These are phyloP conservation scores for Pseudotulostoma volvatum DNA, from an alignment of 495 filamentous ascomycete genomes.

Conservation along the genomic window DNA sequence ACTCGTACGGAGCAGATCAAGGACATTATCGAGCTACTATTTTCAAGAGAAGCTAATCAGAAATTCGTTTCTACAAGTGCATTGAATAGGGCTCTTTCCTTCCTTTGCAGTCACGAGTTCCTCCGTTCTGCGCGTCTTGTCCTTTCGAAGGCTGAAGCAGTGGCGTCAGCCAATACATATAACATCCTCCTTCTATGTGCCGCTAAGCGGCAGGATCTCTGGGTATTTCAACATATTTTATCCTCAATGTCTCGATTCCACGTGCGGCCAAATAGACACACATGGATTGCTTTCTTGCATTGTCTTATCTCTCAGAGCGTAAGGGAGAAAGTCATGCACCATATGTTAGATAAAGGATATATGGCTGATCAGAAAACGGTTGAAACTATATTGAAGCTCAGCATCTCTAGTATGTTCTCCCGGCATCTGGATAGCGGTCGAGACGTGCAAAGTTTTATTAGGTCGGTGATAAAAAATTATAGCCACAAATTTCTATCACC, in stretches of 20 bases:
- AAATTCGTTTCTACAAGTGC: constrained; percentile 23
- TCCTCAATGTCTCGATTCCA: constrained; percentile 17
- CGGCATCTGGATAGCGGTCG: constrained; percentile 20
- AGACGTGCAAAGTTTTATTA: constrained; percentile 20
- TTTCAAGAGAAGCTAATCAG: constrained; percentile 9
- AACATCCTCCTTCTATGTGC: constrained; percentile 27
- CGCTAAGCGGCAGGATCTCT: constrained; percentile 21
- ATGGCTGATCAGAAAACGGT: constrained; percentile 10
- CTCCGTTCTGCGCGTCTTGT: constrained; percentile 15
- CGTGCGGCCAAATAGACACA: constrained; percentile 25
- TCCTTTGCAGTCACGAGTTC: constrained; percentile 17
- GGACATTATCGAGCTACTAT: constrained; percentile 11
- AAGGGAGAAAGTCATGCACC: constrained; percentile 16
- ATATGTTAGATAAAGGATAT: constrained; percentile 21
- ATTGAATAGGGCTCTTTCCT: constrained; percentile 25
- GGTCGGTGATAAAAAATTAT: constrained; percentile 13
- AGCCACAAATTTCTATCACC: constrained; percentile 20
- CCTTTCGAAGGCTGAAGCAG: constrained; percentile 15
- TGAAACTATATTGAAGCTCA: constrained; percentile 15
- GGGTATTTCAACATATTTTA: constrained; percentile 17
- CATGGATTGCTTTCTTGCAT: constrained; percentile 27
- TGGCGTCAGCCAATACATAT: constrained; percentile 25
- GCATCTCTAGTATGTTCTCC: constrained; percentile 17
- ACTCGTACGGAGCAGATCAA: constrained; percentile 7
- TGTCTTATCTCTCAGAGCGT: constrained; percentile 16